Evolutionary conservation across 2,329 filamentous ascomycete genomes (phyloP).

Genomic region (Aspergillus japonicus): DNA sequence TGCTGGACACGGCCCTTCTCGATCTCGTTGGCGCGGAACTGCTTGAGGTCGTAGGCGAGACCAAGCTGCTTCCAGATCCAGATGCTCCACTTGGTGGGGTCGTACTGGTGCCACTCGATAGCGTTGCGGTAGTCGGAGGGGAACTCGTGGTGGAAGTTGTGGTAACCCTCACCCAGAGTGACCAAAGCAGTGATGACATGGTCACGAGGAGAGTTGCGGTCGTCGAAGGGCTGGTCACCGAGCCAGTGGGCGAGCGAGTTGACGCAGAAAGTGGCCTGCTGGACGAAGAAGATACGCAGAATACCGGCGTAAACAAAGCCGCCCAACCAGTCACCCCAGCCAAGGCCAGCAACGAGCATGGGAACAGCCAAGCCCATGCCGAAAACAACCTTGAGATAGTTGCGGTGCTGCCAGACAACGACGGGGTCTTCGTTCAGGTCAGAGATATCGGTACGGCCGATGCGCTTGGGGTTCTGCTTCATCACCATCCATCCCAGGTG

Average conservation of each 20-base stretch:
- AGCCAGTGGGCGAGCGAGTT: slow-evolving; percentile 90
- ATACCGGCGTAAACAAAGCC: slow-evolving; percentile 84
- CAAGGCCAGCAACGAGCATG: slow-evolving; percentile 69
- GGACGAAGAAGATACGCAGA: slow-evolving; percentile 82
- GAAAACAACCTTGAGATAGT: slow-evolving; percentile 79
- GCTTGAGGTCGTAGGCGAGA: slow-evolving; percentile 82
- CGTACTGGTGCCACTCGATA: slow-evolving; percentile 87
- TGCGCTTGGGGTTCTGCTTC: slow-evolving; percentile 88
- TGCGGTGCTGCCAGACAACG: slow-evolving; percentile 82
- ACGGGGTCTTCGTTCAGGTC: slow-evolving; percentile 84
- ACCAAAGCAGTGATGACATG: slow-evolving; percentile 82
- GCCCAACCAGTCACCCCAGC: slow-evolving; percentile 78
- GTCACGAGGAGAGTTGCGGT: slow-evolving; percentile 86
- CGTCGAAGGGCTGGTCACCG: slow-evolving; percentile 87
- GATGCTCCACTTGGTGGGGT: slow-evolving; percentile 89
- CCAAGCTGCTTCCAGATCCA: slow-evolving; percentile 80
- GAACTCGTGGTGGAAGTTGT: slow-evolving; percentile 96
- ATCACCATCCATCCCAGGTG: slow-evolving; percentile 90
- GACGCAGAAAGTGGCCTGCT: slow-evolving; percentile 91
- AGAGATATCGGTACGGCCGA: slow-evolving; percentile 83
- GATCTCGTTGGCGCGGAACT: slow-evolving; percentile 88
- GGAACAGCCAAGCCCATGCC: slow-evolving; percentile 76
- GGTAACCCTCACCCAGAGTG: slow-evolving; percentile 84
- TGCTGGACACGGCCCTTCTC: slow-evolving; percentile 89
- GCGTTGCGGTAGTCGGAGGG: slow-evolving; percentile 91